A percentile compares a stretch with the other conserved stretches of the same genome.
Conservation (phyloP, 2,329 filamentous ascomycete species). For the Penicillium verrucosum region DNA sequence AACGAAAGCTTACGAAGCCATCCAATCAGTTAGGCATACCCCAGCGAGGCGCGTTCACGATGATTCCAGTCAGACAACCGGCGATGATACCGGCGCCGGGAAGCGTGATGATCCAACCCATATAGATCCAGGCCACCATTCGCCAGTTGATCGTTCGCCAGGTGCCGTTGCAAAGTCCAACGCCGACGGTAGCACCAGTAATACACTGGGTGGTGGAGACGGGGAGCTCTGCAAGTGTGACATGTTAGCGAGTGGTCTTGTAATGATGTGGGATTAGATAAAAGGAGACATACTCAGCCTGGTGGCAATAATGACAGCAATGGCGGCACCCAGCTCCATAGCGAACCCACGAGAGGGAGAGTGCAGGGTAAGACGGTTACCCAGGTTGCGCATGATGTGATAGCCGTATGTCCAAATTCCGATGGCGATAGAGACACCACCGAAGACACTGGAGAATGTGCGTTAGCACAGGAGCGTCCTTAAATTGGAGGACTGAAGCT, state of each 20-base stretch:
- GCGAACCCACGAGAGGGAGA: conserved; percentile 32
- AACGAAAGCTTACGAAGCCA: background rate
- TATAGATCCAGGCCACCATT: conserved; percentile 44
- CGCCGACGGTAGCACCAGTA: conserved; percentile 36
- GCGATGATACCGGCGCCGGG: conserved; percentile 42
- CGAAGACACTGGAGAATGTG: conserved; percentile 39
- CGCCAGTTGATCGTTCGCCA: conserved; percentile 46
- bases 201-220: conserved; percentile 41
- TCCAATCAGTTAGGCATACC: background rate
- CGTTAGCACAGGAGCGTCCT: background rate
- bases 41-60: background rate
- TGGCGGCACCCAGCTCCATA: conserved; percentile 43
- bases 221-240: conserved; percentile 13
- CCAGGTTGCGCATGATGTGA: conserved; percentile 41
- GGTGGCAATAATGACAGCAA: conserved; percentile 38
- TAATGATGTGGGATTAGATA: background rate
- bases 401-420: conserved; percentile 45
- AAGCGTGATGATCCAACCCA: conserved; percentile 47
- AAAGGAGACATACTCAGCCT: conserved; percentile 26
- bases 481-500: background rate
- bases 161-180: conserved; percentile 36
- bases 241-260: background rate
- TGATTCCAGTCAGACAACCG: background rate
- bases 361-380: conserved; percentile 45
- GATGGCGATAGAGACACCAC: conserved; percentile 41